Percentiles rank a stretch among this genome's conserved stretches.
These are phyloP conservation scores for Nicotiana tabacum DNA, from an alignment of 257 asterid species.

Conservation along the genomic window DNA sequence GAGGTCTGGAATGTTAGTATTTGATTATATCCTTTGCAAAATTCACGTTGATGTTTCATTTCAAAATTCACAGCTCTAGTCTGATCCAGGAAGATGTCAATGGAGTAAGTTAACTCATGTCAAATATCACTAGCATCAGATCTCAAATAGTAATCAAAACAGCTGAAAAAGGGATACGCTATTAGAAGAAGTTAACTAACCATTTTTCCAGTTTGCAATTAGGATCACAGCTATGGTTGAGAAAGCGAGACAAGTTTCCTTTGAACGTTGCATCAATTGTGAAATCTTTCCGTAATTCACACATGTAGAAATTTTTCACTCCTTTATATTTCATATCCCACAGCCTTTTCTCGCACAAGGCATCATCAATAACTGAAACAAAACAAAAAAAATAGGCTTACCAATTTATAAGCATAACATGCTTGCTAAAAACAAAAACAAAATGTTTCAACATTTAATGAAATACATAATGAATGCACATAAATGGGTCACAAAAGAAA, in stretches of 20 bases:
- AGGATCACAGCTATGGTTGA: slow-evolving; percentile 92
- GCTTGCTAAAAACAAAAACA: neutral
- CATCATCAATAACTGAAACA: slow-evolving; percentile 79
- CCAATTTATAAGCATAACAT: slow-evolving; percentile 3
- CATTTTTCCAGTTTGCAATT: slow-evolving; percentile 92
- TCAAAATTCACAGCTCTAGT: neutral
- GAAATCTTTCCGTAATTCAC: slow-evolving; percentile 83
- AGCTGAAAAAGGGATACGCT: neutral
- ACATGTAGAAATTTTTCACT: slow-evolving; percentile 82
- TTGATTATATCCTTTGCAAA: neutral
- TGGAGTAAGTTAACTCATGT: neutral
- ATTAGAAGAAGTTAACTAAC: slow-evolving; percentile 37
- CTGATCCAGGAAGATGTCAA: neutral
- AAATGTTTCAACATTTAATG: neutral
- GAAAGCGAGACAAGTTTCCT: slow-evolving; percentile 87
- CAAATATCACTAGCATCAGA: neutral
- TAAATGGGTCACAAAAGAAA: neutral
- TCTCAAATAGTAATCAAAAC: neutral
- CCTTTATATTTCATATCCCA: slow-evolving; percentile 86
- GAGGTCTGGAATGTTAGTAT: neutral
- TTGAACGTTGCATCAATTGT: slow-evolving; percentile 92
- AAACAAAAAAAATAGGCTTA: slow-evolving; percentile 6
- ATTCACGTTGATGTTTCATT: neutral
- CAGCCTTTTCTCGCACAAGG: slow-evolving; percentile 78
- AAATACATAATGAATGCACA: neutral